A percentile compares a stretch with the other conserved stretches of the same genome.
phyloP scores from a whole-genome alignment of 192 early-diverging fungal genomes.

The Jimgerdemannia flammicorona region DNA sequence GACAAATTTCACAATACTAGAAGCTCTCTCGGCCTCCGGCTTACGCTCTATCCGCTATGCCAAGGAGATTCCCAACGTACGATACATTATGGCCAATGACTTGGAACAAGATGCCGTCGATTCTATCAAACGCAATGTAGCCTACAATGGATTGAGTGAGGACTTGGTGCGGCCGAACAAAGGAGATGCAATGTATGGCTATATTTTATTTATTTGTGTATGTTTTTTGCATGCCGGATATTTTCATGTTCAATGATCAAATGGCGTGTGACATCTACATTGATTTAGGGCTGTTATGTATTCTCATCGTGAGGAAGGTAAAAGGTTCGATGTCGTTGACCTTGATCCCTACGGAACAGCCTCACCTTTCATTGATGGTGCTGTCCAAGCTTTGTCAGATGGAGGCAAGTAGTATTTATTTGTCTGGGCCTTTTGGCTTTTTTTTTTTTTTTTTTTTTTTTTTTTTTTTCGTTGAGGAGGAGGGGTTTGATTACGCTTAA shows the following conservation, averaged over 20 bases:
- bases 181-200: constrained; percentile 78
- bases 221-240: neutral
- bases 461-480: too few relatives aligned
- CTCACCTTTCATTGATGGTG: constrained; percentile 92
- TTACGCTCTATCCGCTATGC: constrained; percentile 95
- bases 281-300: constrained; percentile 62
- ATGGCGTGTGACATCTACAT: neutral
- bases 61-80: constrained; percentile 80
- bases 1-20: constrained; percentile 65
- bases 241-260: too few relatives aligned
- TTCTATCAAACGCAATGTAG: constrained; percentile 81
- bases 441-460: neutral
- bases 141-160: constrained; percentile 74
- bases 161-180: constrained; percentile 73
- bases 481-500: too few relatives aligned
- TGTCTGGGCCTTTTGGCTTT: neutral
- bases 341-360: constrained; percentile 97
- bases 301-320: constrained; percentile 44
- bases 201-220: neutral
- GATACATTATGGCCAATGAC: constrained; percentile 89
- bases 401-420: constrained; percentile 51
- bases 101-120: constrained; percentile 84
- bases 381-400: constrained; percentile 84
- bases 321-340: constrained; percentile 84
- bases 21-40: constrained; percentile 94